Conservation (phyloP, 768 basidiomycete genomes). For the Cytidiella melzeri region DNA sequence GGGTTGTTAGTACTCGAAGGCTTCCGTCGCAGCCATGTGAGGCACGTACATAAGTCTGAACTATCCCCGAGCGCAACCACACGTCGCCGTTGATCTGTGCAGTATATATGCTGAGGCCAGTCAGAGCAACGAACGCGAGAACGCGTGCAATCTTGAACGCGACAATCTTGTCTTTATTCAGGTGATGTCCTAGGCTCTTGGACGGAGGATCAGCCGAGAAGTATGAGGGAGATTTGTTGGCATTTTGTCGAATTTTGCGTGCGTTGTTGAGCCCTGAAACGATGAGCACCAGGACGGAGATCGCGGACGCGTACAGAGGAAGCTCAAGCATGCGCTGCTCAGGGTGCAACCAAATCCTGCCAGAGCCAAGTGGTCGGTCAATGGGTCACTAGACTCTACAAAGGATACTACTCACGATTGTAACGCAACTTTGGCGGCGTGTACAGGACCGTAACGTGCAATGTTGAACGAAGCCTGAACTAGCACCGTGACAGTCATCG, state of each 20-base stretch:
- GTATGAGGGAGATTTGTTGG: not conserved
- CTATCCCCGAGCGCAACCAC: conserved; percentile 24
- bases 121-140: conserved; percentile 24
- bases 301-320: conserved; percentile 7
- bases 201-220: conserved; percentile 6
- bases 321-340: conserved; percentile 3
- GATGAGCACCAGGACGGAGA: conserved; percentile 2
- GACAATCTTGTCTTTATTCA: conserved; percentile 30
- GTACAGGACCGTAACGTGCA: no score
- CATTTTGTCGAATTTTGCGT: not conserved
- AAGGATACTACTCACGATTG: no score
- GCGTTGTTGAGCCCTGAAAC: not conserved
- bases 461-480: no score
- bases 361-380: no score
- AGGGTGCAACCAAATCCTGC: conserved; percentile 6
- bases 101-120: conserved; percentile 30
- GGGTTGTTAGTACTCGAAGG: not conserved
- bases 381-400: no score
- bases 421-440: no score
- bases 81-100: conserved; percentile 20
- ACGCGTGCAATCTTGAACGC: conserved; percentile 27
- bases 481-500: no score
- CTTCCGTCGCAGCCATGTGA: conserved; percentile 7
- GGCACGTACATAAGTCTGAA: conserved; percentile 19
- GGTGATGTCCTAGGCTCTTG: conserved; percentile 21